Evolutionary conservation across 2,329 filamentous ascomycete genomes (phyloP).

Genomic region (Talaromyces amestolkiae): DNA sequence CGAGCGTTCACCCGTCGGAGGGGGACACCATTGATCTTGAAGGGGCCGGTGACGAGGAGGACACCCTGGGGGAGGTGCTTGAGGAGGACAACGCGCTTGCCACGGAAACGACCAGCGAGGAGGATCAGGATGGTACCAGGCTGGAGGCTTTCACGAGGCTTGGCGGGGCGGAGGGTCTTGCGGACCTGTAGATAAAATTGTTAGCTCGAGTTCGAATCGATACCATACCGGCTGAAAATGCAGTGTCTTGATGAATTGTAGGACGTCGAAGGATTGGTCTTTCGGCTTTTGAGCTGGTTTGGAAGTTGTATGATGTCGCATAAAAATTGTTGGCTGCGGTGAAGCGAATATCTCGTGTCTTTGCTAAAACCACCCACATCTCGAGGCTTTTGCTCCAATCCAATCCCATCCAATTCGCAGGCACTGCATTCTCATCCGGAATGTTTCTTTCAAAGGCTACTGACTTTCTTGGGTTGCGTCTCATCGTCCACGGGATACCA

Average conservation of each 20-base stretch:
- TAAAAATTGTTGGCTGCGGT: neutral
- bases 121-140: slow-evolving; percentile 97
- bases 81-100: slow-evolving; percentile 99
- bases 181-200: slow-evolving; percentile 64
- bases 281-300: neutral
- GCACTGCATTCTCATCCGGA: slow-evolving; percentile 13
- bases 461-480: slow-evolving; percentile 87
- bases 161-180: slow-evolving; percentile 86
- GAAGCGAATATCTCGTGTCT: slow-evolving; percentile 25
- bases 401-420: slow-evolving; percentile 7
- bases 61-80: slow-evolving; percentile 97
- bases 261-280: neutral
- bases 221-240: neutral
- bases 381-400: neutral
- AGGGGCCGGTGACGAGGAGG: slow-evolving; percentile 97
- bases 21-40: slow-evolving; percentile 99
- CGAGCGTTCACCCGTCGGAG: slow-evolving; percentile 68
- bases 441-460: slow-evolving; percentile 43
- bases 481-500: slow-evolving; percentile 98
- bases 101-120: slow-evolving; percentile 98
- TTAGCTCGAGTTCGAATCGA: slow-evolving; percentile 4
- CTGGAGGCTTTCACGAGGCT: slow-evolving; percentile 83
- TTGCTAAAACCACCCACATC: neutral
- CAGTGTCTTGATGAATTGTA: slow-evolving; percentile 12
- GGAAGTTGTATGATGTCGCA: neutral